These are phyloP conservation scores for Ceratocystis cubensis DNA, from an alignment of 2,329 filamentous ascomycete genomes.

Conservation along the genomic window DNA sequence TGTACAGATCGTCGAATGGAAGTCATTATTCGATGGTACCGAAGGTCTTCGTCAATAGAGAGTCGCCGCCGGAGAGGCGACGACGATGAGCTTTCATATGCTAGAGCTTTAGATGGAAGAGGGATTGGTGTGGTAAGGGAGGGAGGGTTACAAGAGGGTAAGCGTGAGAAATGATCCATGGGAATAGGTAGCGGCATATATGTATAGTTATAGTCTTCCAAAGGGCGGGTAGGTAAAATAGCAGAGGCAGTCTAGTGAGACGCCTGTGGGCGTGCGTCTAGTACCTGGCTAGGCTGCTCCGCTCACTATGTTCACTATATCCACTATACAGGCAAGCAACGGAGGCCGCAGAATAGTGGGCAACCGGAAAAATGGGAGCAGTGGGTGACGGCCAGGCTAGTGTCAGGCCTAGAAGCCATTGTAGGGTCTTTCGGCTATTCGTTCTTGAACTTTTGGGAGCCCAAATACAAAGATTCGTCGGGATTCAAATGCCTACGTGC, in stretches of 20 bases:
- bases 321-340: background rate
- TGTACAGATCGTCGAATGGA: conserved; percentile 34
- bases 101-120: background rate
- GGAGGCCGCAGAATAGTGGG: background rate
- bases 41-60: conserved; percentile 44
- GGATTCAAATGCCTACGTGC: background rate
- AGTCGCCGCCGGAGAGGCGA: conserved; percentile 35
- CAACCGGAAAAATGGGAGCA: background rate
- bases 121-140: background rate
- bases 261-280: conserved; percentile 12
- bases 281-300: background rate
- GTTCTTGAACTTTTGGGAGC: background rate
- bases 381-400: conserved; percentile 6
- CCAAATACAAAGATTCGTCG: background rate
- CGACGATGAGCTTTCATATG: conserved; percentile 10
- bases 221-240: background rate
- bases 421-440: background rate
- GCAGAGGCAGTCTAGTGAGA: background rate
- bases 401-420: conserved; percentile 1
- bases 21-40: conserved; percentile 41
- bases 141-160: background rate
- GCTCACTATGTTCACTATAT: background rate
- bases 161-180: conserved; percentile 12
- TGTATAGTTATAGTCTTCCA: conserved; percentile 1
- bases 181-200: conserved; percentile 14